Evolutionary conservation across 495 filamentous ascomycete species (phyloP), one percentile per base, ranked within the genome.

Genomic region (Penicillium crystallinum): DNA sequence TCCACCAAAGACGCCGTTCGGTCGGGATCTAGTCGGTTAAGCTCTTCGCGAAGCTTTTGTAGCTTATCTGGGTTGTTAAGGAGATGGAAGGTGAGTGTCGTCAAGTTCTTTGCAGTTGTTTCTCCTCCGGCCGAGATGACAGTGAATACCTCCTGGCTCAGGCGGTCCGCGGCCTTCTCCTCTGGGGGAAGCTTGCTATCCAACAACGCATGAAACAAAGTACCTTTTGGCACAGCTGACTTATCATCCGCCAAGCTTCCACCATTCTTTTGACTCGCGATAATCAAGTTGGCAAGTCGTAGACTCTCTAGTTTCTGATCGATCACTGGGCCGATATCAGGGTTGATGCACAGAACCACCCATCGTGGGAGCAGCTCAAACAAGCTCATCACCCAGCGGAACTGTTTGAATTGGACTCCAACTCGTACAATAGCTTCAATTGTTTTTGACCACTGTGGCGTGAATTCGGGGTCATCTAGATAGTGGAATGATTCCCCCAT

Each of bases 111-210:
- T 5, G 66, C 69, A 0, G 73, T 77, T 4, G 75, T 80, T 31
- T 72, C 69, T 23, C 66, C 67, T 3, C 80, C 80, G 4, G 79
- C 78, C 1, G 62, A 66, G 11, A 80, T 62, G 8, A 82, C 48
- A 0, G 62, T 54, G 29, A 67, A 61, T 3, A 71, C 75, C 52
- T 82, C 77, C 12, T 71, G 64, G 5, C 58, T 54, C 14, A 80
- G 57, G 3, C 76, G 61, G 9, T 49, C 43, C 2, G 60, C 37
- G 0, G 46, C 23, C 34, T 73, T 66, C 46, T 76, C 72, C 15
- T 62, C 49, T 1, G 51, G 34, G 0, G 76, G 77, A n/a, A 80
- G 56, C 17, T 69, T 57, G 47, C 66, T 69, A 30, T 70, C 52
- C 11, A 77, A 41, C 4, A 80, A 42, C 12, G 68, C 67, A 38